A percentile compares a stretch with the other conserved stretches of the same genome.
Evolutionary conservation across 2,329 filamentous ascomycete genomes (phyloP).

Genomic region (Daldinia sp.): DNA sequence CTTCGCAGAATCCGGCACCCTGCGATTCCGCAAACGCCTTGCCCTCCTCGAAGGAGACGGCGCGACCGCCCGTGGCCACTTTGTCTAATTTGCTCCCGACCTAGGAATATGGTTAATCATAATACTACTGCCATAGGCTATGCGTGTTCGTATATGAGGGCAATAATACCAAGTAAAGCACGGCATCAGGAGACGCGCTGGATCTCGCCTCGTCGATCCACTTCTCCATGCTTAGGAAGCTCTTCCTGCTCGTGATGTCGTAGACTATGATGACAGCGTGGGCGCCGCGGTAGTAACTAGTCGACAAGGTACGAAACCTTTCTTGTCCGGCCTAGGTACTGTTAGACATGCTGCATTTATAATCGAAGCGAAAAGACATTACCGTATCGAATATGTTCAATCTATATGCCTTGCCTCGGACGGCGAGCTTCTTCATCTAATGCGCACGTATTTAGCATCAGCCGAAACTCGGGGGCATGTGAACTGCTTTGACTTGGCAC

Average conservation of each 20-base stretch:
- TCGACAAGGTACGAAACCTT: constrained; percentile 59
- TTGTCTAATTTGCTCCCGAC: constrained; percentile 63
- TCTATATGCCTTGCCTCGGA: constrained; percentile 60
- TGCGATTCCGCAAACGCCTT: constrained; percentile 55
- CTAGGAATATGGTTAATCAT: constrained; percentile 29
- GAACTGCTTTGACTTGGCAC: neutral
- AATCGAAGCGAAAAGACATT: constrained; percentile 16
- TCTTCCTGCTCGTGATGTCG: constrained; percentile 58
- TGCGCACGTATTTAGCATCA: neutral
- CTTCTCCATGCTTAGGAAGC: constrained; percentile 60
- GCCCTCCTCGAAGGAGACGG: constrained; percentile 58
- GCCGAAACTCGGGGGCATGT: neutral
- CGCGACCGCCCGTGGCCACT: constrained; percentile 49
- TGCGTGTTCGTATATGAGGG: neutral
- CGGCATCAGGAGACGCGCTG: constrained; percentile 58
- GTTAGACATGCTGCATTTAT: constrained; percentile 1
- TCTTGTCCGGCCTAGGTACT: constrained; percentile 54
- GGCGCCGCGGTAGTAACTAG: constrained; percentile 60
- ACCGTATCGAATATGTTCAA: constrained; percentile 63
- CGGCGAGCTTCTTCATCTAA: constrained; percentile 61
- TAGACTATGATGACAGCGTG: constrained; percentile 60
- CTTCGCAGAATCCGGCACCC: constrained; percentile 60
- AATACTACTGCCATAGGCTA: neutral
- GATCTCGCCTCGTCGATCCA: constrained; percentile 63
- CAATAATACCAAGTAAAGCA: constrained; percentile 55